Base-by-base conservation (phyloP, 192 early-diverging fungal genomes). In the Phycomyces blakesleeanus region DNA sequence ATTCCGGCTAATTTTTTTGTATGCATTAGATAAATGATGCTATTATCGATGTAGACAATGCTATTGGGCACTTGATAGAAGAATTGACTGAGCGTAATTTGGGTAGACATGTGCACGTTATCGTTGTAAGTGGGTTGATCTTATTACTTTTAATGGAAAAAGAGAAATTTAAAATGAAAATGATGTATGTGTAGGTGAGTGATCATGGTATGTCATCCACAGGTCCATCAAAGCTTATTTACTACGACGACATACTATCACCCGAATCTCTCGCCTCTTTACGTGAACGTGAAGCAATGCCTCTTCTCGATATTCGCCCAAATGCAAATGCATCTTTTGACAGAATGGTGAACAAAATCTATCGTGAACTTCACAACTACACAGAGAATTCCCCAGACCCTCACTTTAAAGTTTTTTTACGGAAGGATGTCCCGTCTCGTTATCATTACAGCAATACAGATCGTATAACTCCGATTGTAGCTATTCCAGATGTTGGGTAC, bases 151-250 rank as follows among this genome's bases (percentile, higher is more conserved):
- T n/a, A n/a, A 54, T 5, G 0, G 24, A 54, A 29, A 29, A 27
- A 40, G 20, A 57, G 2, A 21, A 6, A 22, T 9, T 15, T 8
- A 27, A 16, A 38, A 29, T 24, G 18, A 42, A 63, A 39, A 40
- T 9, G 39, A 40, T 41, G 56, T 22, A 18, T 25, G 0, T 51
- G 9, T 51, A 66, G 64, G 56, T 57, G 14, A 92, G 90, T 64
- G 94, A 97, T 70, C 94, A 97, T 50, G 94, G 94, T 6, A 97
- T 97, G 94, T 69, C 86, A 0, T 70, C 77, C 39, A 71, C 75
- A 0, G 73, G 72, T 14, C 51, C 38, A n/a, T 55, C 72, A 10
- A 67, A 83, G 51, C 79, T 83, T 27, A 83, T 95, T 47, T 92
- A 86, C 70, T 74, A 93, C 57, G 91, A 94, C 60, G 84, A 88